phyloP scores from a whole-genome alignment of 768 basidiomycete genomes.

The Leccinum incarnatum region DNA sequence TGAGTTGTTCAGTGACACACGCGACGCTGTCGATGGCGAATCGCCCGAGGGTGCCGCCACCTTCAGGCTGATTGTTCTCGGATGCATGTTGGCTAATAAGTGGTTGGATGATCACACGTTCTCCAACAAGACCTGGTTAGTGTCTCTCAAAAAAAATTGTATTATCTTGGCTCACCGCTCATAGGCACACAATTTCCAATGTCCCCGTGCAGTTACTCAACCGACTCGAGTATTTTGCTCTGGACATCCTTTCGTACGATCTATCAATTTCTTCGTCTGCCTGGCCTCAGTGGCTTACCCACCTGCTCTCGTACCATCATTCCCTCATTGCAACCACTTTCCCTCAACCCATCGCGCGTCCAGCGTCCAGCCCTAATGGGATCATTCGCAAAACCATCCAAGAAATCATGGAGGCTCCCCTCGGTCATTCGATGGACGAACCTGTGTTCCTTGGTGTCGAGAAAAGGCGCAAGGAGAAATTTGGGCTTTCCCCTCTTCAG shows the following conservation, averaged over 20 bases:
- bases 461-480: constrained; percentile 53
- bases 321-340: constrained; percentile 56
- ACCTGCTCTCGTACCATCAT: constrained; percentile 63
- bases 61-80: constrained; percentile 73
- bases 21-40: constrained; percentile 42
- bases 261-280: constrained; percentile 60
- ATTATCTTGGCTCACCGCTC: constrained; percentile 3
- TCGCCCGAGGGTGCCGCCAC: constrained; percentile 57
- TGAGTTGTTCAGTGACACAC: constrained; percentile 55
- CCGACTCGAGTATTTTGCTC: constrained; percentile 63
- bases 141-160: not conserved
- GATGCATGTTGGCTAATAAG: constrained; percentile 85
- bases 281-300: constrained; percentile 72
- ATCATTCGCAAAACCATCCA: constrained; percentile 70
- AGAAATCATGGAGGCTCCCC: constrained; percentile 57
- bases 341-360: constrained; percentile 77
- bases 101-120: constrained; percentile 89
- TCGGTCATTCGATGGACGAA: constrained; percentile 34
- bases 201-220: constrained; percentile 70
- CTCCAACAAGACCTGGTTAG: constrained; percentile 86
- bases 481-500: constrained; percentile 42
- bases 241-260: constrained; percentile 70
- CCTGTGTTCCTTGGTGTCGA: constrained; percentile 75
- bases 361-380: constrained; percentile 66
- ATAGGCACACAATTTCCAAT: constrained; percentile 78